Base-by-base conservation (phyloP, 306 rosid species). In the Acacia confusa region DNA sequence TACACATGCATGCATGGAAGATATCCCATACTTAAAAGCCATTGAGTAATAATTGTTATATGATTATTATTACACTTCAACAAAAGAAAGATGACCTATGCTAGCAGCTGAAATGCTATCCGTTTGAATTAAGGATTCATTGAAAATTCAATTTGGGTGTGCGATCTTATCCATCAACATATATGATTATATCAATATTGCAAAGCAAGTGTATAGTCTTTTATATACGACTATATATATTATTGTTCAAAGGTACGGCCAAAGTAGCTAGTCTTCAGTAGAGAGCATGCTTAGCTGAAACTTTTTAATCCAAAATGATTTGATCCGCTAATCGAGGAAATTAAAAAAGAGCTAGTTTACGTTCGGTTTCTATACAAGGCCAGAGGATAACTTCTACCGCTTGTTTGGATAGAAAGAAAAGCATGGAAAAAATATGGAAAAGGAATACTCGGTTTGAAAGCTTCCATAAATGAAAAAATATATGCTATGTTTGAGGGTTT, bases 111-210 rank as follows among this genome's bases (percentile, higher is more conserved):
- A 67, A 8, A 38, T 36, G 11, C 11, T 38, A 67, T 69, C 74
- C 15, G 24, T 38, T 22, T 4, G 44, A 38, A 36, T 36, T 36
- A 36, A 68, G 15, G 7, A 36, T 66, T 15, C 4, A 19, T 9
- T 36, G 7, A 34, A 66, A 66, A 66, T 66, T 34, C 48, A 67
- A 67, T 70, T 44, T 44, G 75, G 75, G 63, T 28, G 27, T 14
- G 22, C 76, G 30, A 72, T 72, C 76, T 48, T 48, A 53, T 50
- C 61, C 40, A 71, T 71, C 58, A 72, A 28, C 44, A 28, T 20
- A 50, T 4, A 15, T 52, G 19, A 36, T 36, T 6, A 36, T 36
- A 36, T 36, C 40, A 36, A 36, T 19, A 52, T 52, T 47, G 16
- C 16, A 47, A 0, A 17, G n/a, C 5, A 16, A 50, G 7, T 50